Percentiles rank a stretch among this genome's conserved stretches.
These are phyloP conservation scores for Diospyros lotus DNA, from an alignment of 148 eudicot genomes.

Conservation along the genomic window DNA sequence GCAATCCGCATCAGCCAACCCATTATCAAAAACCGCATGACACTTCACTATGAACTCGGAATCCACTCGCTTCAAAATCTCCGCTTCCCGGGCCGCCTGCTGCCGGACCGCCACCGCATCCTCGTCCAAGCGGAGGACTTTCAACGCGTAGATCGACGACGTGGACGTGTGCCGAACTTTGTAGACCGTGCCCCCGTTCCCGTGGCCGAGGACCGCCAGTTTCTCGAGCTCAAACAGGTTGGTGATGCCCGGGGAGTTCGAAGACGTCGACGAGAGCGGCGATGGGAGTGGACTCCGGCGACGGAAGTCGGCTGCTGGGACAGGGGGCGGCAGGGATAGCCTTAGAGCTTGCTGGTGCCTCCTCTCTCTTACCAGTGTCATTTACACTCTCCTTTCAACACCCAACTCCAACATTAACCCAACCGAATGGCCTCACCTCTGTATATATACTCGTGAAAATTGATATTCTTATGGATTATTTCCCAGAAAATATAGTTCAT, in stretches of 20 bases:
- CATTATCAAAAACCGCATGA: slow-evolving; percentile 16
- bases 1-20: not conserved
- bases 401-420: too few species aligned
- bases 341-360: slow-evolving; percentile 10
- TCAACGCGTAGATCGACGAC: slow-evolving; percentile 10
- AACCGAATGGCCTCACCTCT: too few species aligned
- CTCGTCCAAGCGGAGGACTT: slow-evolving; percentile 16
- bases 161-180: slow-evolving; percentile 23
- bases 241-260: slow-evolving; percentile 13
- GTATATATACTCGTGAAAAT: too few species aligned
- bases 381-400: not conserved
- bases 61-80: slow-evolving; percentile 21
- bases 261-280: not conserved
- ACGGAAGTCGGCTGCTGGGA: not conserved
- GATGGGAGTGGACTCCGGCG: not conserved
- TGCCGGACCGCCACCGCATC: slow-evolving; percentile 3
- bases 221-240: slow-evolving; percentile 20
- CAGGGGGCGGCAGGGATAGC: slow-evolving; percentile 12
- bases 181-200: slow-evolving; percentile 26
- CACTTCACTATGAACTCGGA: slow-evolving; percentile 22
- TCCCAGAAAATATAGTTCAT: too few species aligned
- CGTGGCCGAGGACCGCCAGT: slow-evolving; percentile 24
- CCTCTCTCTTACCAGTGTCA: slow-evolving; percentile 18
- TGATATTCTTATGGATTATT: too few species aligned
- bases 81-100: slow-evolving; percentile 19